Conservation (phyloP, 75 land plant genomes). For the Sequoiadendron giganteum region DNA sequence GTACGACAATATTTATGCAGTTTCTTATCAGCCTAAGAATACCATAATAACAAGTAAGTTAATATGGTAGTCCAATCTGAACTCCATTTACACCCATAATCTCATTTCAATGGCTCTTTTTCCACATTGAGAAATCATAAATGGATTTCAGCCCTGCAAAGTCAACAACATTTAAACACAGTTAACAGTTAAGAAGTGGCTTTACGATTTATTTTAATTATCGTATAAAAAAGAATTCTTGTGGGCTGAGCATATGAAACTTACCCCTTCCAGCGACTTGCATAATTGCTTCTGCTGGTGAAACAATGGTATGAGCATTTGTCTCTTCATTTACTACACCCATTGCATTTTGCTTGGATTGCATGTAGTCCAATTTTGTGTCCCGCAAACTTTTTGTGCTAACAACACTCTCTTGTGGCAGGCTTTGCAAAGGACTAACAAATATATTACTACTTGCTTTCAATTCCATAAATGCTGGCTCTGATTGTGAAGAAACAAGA, state of each 20-base stretch:
- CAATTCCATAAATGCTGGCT: neutral
- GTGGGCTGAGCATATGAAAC: neutral
- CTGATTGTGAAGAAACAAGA: neutral
- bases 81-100: neutral
- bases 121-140: neutral
- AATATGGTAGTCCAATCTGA: neutral
- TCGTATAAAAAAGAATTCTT: neutral
- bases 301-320: neutral
- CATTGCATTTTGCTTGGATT: neutral
- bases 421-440: neutral
- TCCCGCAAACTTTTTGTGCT: neutral
- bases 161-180: neutral
- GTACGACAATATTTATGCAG: neutral
- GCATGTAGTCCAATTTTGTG: neutral
- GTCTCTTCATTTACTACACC: conserved; percentile 3
- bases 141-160: neutral
- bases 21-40: neutral
- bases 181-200: neutral
- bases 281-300: neutral
- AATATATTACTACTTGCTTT: neutral
- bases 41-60: neutral
- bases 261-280: conserved; percentile 7
- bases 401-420: neutral
- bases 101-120: neutral
- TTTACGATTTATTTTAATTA: neutral